A percentile compares a stretch with the other conserved stretches of the same genome.
Evolutionary conservation across 495 filamentous ascomycete genomes (phyloP).

Genomic region (Apiosordaria backusii): DNA sequence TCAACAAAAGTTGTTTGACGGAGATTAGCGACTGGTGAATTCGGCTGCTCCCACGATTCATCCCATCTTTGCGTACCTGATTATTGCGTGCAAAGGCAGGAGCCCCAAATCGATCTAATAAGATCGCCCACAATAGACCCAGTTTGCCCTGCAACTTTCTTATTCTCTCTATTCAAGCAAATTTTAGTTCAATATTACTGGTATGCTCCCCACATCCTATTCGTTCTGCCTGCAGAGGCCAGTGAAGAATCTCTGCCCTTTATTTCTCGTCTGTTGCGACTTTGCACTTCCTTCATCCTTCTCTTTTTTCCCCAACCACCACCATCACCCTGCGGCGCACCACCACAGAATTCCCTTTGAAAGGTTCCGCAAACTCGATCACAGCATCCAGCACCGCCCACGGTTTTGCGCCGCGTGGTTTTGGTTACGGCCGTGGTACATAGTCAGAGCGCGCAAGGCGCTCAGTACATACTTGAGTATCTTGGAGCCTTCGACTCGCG

Average conservation of each 20-base stretch:
- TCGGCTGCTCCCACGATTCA: not conserved
- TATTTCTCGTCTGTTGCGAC: not conserved
- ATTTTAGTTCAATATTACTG: not conserved
- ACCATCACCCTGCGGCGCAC: not conserved
- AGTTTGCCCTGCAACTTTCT: not conserved
- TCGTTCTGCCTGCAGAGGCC: too few species aligned
- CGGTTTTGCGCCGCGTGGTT: not conserved
- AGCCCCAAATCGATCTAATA: too few species aligned
- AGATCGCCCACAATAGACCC: not conserved
- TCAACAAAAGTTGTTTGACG: not conserved
- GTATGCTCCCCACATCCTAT: not conserved
- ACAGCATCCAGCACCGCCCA: not conserved
- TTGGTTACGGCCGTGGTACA: not conserved
- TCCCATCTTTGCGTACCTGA: not conserved
- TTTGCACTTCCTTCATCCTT: not conserved
- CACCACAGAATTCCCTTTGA: not conserved
- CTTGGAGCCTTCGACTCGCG: not conserved
- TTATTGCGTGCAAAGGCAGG: not conserved
- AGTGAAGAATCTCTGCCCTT: not conserved
- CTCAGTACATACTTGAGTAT: not conserved
- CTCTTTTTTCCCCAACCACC: not conserved
- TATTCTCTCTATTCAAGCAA: not conserved
- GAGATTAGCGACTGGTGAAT: not conserved
- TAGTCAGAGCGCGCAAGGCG: not conserved
- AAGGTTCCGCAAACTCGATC: not conserved